Conservation (phyloP, 305 asterid species). For the Lippia alba region DNA sequence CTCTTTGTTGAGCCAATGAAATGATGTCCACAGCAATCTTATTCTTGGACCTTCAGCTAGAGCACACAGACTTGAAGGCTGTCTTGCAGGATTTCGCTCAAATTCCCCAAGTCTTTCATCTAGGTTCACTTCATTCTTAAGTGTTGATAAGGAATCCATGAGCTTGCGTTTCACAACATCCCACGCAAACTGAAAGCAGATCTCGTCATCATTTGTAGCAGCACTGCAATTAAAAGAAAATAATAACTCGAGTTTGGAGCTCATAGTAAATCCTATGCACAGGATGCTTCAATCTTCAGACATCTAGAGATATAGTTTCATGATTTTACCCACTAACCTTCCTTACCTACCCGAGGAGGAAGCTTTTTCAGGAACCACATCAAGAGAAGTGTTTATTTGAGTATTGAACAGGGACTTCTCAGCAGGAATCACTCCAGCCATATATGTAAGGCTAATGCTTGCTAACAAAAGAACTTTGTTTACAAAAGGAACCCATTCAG, state of each 20-base stretch:
- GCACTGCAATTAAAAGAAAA: conserved; percentile 52
- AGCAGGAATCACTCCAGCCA: conserved; percentile 78
- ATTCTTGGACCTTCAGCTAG: conserved; percentile 85
- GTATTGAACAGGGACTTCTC: conserved; percentile 43
- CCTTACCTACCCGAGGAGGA: conserved; percentile 95
- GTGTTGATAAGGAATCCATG: conserved; percentile 64
- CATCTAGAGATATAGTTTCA: conserved; percentile 32
- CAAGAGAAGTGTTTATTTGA: conserved; percentile 46
- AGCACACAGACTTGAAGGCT: conserved; percentile 73
- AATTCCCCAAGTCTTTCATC: conserved; percentile 47
- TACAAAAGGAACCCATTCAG: conserved; percentile 74
- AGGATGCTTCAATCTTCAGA: conserved; percentile 10
- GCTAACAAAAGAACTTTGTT: conserved; percentile 86
- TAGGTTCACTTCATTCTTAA: conserved; percentile 47
- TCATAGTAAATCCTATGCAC: conserved; percentile 5
- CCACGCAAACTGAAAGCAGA: conserved; percentile 72
- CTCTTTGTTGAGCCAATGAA: conserved; percentile 88
- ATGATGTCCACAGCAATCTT: conserved; percentile 85
- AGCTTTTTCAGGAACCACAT: conserved; percentile 52
- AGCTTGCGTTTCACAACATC: conserved; percentile 76
- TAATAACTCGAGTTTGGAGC: conserved; percentile 24
- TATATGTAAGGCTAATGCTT: conserved; percentile 77
- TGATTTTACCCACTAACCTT: conserved; percentile 55
- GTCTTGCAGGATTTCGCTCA: conserved; percentile 51
- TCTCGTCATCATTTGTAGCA: conserved; percentile 46